Percentiles rank a stretch among this genome's conserved stretches.
phyloP scores from a whole-genome alignment of 1,284 basidiomycete genomes.

The Omphalotus olearius region DNA sequence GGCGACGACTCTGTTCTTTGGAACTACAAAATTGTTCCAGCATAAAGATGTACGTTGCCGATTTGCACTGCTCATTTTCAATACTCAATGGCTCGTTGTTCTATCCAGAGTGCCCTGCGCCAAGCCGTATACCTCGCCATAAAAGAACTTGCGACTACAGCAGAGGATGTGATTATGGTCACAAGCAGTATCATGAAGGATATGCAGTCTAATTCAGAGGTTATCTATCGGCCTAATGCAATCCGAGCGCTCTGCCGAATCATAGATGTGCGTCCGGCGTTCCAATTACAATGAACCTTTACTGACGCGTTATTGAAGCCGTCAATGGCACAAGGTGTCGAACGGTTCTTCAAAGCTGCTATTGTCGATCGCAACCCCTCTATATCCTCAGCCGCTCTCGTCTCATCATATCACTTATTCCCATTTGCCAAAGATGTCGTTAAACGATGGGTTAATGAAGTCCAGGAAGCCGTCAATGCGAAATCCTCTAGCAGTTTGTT shows the following conservation, averaged over 20 bases:
- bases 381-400: slow-evolving; percentile 93
- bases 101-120: slow-evolving; percentile 78
- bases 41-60: slow-evolving; percentile 86
- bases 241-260: slow-evolving; percentile 96
- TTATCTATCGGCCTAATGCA: slow-evolving; percentile 97
- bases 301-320: slow-evolving; percentile 46
- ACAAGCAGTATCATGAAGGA: slow-evolving; percentile 99
- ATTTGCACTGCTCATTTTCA: slow-evolving; percentile 2
- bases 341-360: slow-evolving; percentile 99
- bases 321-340: slow-evolving; percentile 97
- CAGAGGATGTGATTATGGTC: slow-evolving; percentile 99
- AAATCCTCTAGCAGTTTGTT: slow-evolving; percentile 78
- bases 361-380: slow-evolving; percentile 97
- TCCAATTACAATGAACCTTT: slow-evolving; percentile 8
- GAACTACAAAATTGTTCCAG: slow-evolving; percentile 98
- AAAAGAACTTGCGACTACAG: slow-evolving; percentile 95
- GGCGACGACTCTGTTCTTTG: slow-evolving; percentile 97
- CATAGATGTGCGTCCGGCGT: slow-evolving; percentile 77
- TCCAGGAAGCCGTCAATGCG: slow-evolving; percentile 92
- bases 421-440: slow-evolving; percentile 92
- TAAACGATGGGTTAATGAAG: slow-evolving; percentile 98
- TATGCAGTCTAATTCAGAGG: slow-evolving; percentile 98
- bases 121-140: slow-evolving; percentile 99
- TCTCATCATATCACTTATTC: slow-evolving; percentile 97
- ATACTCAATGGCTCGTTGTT: slow-evolving; percentile 1